Evolutionary conservation across 1,139 yeast genomes (phyloP).

Genomic region (Nakaseomyces nivariensis): DNA sequence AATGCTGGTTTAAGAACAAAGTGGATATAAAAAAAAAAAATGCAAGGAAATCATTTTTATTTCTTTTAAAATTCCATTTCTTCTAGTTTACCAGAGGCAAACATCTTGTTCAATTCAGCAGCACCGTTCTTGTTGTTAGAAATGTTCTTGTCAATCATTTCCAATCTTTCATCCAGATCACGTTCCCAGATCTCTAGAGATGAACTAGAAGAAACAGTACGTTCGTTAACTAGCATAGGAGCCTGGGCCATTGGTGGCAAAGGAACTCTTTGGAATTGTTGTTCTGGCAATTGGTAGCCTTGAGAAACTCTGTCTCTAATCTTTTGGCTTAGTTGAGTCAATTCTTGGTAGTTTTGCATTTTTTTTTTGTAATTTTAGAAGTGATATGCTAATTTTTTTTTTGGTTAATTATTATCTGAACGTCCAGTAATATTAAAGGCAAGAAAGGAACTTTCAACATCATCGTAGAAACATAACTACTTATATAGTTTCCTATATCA

Average conservation of each 20-base stretch:
- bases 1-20: too few relatives aligned
- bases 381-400: too few relatives aligned
- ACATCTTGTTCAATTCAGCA: slow-evolving; percentile 15
- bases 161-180: slow-evolving; percentile 34
- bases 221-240: slow-evolving; percentile 25
- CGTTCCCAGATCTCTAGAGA: slow-evolving; percentile 44
- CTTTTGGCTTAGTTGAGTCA: slow-evolving; percentile 4
- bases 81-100: slow-evolving; percentile 11
- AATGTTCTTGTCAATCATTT: slow-evolving; percentile 29
- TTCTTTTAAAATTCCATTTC: slow-evolving; percentile 11
- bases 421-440: too few relatives aligned
- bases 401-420: too few relatives aligned
- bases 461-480: too few relatives aligned
- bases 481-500: too few relatives aligned
- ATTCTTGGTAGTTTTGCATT: slow-evolving; percentile 3
- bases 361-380: background rate
- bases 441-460: too few relatives aligned
- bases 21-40: background rate
- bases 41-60: background rate
- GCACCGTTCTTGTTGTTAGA: slow-evolving; percentile 22
- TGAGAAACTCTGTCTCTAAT: slow-evolving; percentile 4
- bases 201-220: slow-evolving; percentile 28
- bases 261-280: slow-evolving; percentile 38
- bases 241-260: slow-evolving; percentile 34
- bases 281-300: slow-evolving; percentile 12